These are phyloP conservation scores for Pinus albicaulis DNA, from an alignment of 75 land plant genomes.

Conservation along the genomic window DNA sequence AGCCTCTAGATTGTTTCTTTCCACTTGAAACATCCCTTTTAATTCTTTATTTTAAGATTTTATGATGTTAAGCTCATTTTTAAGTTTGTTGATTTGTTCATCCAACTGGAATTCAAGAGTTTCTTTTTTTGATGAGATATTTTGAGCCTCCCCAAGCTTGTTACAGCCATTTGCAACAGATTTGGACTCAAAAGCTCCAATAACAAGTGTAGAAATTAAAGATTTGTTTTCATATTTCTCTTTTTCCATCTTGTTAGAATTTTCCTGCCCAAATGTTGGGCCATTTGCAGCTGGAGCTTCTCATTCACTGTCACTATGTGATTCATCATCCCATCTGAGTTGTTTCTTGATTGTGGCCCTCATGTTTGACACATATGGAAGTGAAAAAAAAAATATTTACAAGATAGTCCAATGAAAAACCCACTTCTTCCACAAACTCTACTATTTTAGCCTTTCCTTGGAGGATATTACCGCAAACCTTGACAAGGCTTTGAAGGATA, in stretches of 20 bases:
- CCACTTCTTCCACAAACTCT: constrained; percentile 44
- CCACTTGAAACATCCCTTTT: constrained; percentile 33
- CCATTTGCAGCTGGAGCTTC: constrained; percentile 16
- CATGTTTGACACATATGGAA: constrained; percentile 65
- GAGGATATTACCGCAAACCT: constrained; percentile 50
- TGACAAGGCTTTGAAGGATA: constrained; percentile 42
- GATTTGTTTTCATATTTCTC: constrained; percentile 8
- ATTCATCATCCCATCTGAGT: constrained; percentile 28
- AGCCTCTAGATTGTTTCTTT: constrained; percentile 16
- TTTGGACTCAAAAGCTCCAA: neutral
- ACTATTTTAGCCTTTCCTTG: constrained; percentile 45
- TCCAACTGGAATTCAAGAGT: constrained; percentile 5
- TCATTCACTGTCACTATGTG: constrained; percentile 15
- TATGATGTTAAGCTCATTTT: constrained; percentile 17
- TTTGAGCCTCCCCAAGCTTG: constrained; percentile 8
- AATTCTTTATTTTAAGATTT: constrained; percentile 27
- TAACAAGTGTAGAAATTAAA: constrained; percentile 1
- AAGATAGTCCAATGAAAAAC: constrained; percentile 62
- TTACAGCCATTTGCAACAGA: neutral
- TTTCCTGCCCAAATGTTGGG: constrained; percentile 8
- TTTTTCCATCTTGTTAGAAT: constrained; percentile 9
- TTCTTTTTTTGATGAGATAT: constrained; percentile 3
- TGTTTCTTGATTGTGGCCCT: constrained; percentile 43
- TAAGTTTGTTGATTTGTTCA: constrained; percentile 20
- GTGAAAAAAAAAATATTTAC: constrained; percentile 56